Evolutionary conservation across 768 basidiomycete genomes (phyloP), one percentile per base, ranked within the genome.

Genomic region (Rhizopogon sp.): DNA sequence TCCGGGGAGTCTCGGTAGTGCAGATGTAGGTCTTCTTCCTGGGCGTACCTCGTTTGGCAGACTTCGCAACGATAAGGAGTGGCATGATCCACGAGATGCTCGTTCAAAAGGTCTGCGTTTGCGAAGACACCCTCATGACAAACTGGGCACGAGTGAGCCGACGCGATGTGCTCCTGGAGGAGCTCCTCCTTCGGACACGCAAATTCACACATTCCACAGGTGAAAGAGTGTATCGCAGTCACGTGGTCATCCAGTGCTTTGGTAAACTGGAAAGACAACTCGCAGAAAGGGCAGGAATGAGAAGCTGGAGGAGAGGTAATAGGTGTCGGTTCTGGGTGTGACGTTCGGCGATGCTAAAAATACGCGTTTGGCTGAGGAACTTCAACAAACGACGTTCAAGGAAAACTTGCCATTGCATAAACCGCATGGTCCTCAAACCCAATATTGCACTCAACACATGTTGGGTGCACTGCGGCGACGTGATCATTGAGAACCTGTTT

Each of bases 1-100:
- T 63, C 62, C 6, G 65, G 43, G 2, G 76, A 73, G 5, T 70
- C 64, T 47, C 57, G 65, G 59, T 77, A 79, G 55, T 80, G 79
- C 5, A 61, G 59, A 17, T 66, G 59, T 3, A 79, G 66, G 3
- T 69, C 67, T 11, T 74, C 74, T 50, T 75, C 69, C 39, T 70
- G 63, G 3, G 55, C 31, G 43, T 60, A 70, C 1, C 61, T 65
- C 42, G 62, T 49, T 29, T 60, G 60, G 9, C 69, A 71, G 11
- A 56, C 14, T 20, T 29, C 47, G 50, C 69, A 70, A 9, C 53
- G 55, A 37, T 68, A 68, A 39, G 66, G 64, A 14, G 52, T 54
- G 14, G 62, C 64, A 52, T 71, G 69, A 8, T 68, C 59, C 5
- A 63, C 70, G 10, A 71, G 60, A 33, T 70, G 69, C n/a, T 66